These are phyloP conservation scores for Withania somnifera DNA, from an alignment of 305 asterid genomes.

Conservation along the genomic window DNA sequence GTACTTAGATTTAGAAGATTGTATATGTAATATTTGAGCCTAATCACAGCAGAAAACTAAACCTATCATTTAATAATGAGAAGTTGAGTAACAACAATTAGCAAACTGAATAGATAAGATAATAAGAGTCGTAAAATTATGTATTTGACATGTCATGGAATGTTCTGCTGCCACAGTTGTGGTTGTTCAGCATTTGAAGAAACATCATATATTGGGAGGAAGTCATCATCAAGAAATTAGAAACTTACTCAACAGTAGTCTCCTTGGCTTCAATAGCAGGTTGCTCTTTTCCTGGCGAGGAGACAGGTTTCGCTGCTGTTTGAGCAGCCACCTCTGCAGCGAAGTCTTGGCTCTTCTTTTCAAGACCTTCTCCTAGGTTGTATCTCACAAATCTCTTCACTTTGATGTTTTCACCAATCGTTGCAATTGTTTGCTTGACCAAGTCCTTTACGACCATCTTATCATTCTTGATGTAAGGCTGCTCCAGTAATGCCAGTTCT, in stretches of 20 bases:
- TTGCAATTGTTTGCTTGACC: conserved; percentile 87
- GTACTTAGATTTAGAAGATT: neutral
- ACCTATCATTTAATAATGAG: neutral
- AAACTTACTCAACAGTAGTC: conserved; percentile 63
- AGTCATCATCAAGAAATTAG: neutral
- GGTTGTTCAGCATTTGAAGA: neutral
- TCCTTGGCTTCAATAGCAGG: conserved; percentile 39
- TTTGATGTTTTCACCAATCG: conserved; percentile 86
- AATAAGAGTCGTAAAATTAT: no score
- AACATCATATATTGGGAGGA: neutral
- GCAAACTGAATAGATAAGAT: neutral
- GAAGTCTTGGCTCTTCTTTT: conserved; percentile 85
- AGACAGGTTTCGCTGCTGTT: conserved; percentile 52
- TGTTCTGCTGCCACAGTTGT: neutral
- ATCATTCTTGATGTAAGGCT: conserved; percentile 91
- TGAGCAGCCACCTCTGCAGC: conserved; percentile 99
- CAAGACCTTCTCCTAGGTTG: conserved; percentile 95
- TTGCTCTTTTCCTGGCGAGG: conserved; percentile 41
- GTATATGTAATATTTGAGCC: neutral
- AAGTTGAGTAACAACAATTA: neutral
- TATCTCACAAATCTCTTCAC: conserved; percentile 70
- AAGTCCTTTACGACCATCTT: conserved; percentile 74
- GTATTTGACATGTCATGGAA: neutral
- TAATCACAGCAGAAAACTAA: neutral
- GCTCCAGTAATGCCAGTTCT: conserved; percentile 76